Evolutionary conservation across 2,329 filamentous ascomycete species (phyloP).

Genomic region (Thelonectria olida): DNA sequence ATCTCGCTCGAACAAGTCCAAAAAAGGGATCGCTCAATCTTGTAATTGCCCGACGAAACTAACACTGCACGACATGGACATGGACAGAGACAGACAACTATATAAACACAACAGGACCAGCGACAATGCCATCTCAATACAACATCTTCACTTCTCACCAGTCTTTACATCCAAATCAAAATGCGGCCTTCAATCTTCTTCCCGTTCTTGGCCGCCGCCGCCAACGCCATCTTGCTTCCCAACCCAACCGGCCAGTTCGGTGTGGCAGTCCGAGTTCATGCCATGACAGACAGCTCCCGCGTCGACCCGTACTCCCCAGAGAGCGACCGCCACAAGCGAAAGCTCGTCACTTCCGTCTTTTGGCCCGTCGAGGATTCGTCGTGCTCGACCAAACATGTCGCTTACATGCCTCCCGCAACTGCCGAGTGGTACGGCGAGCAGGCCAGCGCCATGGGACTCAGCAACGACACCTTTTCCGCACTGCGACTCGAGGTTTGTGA

Average conservation of each 20-base stretch:
- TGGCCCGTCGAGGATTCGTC: slow-evolving; percentile 39
- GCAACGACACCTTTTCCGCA: slow-evolving; percentile 41
- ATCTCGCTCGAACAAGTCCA: slow-evolving; percentile 28
- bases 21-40: background rate
- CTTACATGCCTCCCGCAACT: slow-evolving; percentile 48
- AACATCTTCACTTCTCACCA: background rate
- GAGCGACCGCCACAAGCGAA: slow-evolving; percentile 34
- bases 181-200: slow-evolving; percentile 33
- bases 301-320: slow-evolving; percentile 42
- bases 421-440: slow-evolving; percentile 42
- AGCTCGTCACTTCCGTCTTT: slow-evolving; percentile 44
- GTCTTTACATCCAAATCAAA: background rate
- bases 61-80: too few species aligned
- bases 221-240: slow-evolving; percentile 40
- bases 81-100: background rate
- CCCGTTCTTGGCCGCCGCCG: slow-evolving; percentile 21
- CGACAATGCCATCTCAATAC: background rate
- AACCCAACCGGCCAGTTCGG: slow-evolving; percentile 42
- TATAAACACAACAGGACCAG: background rate
- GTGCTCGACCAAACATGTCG: slow-evolving; percentile 29
- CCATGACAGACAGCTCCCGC: slow-evolving; percentile 43
- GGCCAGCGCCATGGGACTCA: slow-evolving; percentile 40
- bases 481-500: slow-evolving; percentile 42
- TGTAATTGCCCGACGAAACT: too few species aligned
- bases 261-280: slow-evolving; percentile 37